A percentile compares a stretch with the other conserved stretches of the same genome.
Evolutionary conservation across 176 grass and related monocot genomes (phyloP).

Genomic region (Paspalum notatum): DNA sequence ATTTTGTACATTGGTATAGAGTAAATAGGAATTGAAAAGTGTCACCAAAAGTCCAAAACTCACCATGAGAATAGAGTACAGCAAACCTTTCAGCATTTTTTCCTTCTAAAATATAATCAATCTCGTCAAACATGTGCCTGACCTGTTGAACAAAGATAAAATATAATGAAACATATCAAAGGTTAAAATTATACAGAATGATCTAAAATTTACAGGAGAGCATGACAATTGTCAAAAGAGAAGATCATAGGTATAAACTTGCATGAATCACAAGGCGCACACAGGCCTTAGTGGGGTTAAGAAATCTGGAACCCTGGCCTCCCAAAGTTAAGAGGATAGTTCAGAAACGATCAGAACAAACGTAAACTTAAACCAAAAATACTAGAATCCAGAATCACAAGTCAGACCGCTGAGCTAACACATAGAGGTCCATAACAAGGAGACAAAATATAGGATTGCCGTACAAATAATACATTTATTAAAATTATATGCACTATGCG

Average conservation of each 20-base stretch:
- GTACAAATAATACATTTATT: not conserved
- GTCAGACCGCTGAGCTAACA: not conserved
- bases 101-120: conserved; percentile 88
- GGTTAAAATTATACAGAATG: not conserved
- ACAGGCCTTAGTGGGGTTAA: too few relatives aligned
- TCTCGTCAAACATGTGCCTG: conserved; percentile 99
- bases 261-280: not conserved
- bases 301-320: not conserved
- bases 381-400: not conserved
- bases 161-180: conserved; percentile 8
- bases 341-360: conserved; percentile 29
- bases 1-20: too few relatives aligned
- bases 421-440: not conserved
- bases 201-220: not conserved
- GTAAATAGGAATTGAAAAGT: not conserved
- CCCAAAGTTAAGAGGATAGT: not conserved
- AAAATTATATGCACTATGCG: not conserved
- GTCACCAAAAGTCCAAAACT: conserved; percentile 22
- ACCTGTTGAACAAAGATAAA: conserved; percentile 62
- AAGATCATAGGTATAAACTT: not conserved
- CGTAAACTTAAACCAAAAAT: not conserved
- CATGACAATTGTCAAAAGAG: not conserved
- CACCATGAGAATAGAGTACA: conserved; percentile 67
- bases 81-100: conserved; percentile 94
- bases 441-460: not conserved